These are phyloP conservation scores for Viola pubescens DNA, from an alignment of 441 rosid species.

Conservation along the genomic window DNA sequence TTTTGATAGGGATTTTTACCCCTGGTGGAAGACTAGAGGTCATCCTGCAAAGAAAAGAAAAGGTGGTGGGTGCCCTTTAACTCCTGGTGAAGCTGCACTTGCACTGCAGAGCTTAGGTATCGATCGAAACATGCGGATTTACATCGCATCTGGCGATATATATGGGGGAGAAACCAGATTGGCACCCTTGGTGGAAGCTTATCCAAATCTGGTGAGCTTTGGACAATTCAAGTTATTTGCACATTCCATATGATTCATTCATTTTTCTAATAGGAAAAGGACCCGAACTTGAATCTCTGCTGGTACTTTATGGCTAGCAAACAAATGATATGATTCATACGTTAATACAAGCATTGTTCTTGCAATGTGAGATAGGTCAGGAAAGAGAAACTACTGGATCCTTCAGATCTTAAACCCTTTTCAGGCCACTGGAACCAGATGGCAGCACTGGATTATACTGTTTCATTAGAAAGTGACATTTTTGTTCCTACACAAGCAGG, in stretches of 20 bases:
- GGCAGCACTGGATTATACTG: constrained; percentile 70
- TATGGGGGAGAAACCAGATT: constrained; percentile 1
- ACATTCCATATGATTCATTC: not conserved
- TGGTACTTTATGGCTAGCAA: too few relatives aligned
- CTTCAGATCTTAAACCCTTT: constrained; percentile 52
- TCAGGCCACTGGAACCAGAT: constrained; percentile 64
- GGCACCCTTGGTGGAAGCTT: constrained; percentile 16
- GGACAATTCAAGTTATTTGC: not conserved
- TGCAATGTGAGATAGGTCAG: constrained; percentile 37
- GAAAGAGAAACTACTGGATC: constrained; percentile 51
- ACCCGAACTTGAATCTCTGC: too few relatives aligned
- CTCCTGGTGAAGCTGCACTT: constrained; percentile 73
- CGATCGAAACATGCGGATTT: constrained; percentile 49
- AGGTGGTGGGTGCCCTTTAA: constrained; percentile 66
- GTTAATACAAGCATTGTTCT: not conserved
- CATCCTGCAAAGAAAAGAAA: constrained; percentile 21
- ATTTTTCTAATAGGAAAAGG: not conserved
- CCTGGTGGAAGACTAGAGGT: not conserved
- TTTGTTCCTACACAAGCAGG: constrained; percentile 62
- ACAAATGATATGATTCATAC: too few relatives aligned
- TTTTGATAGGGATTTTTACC: not conserved
- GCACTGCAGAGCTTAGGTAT: constrained; percentile 48
- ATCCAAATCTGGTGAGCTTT: constrained; percentile 30
- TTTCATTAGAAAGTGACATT: constrained; percentile 64
- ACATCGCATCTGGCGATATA: constrained; percentile 61